Percentiles rank a stretch among this genome's conserved stretches.
phyloP scores from a whole-genome alignment of 2,329 filamentous ascomycete genomes.

The Geosmithia putterillii region DNA sequence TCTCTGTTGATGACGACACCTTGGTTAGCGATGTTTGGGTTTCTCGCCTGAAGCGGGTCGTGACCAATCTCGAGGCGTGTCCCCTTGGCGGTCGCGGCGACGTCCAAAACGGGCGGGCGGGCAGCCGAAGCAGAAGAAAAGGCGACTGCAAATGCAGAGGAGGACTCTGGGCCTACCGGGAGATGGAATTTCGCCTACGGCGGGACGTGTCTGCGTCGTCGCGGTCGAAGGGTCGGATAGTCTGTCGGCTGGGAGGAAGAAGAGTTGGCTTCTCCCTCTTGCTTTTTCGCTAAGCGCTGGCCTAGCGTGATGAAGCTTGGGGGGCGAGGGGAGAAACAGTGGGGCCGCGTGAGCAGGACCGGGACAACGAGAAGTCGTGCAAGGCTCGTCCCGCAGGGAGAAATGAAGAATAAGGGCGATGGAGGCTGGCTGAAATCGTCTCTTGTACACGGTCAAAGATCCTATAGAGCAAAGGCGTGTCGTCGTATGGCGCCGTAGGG shows the following conservation, averaged over 20 bases:
- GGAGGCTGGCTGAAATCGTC: background rate
- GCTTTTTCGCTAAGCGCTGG: constrained; percentile 4
- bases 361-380: background rate
- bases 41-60: background rate
- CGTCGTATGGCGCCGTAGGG: background rate
- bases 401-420: background rate
- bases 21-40: background rate
- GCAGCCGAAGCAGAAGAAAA: constrained; percentile 1
- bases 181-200: constrained; percentile 2
- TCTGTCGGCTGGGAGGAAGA: background rate
- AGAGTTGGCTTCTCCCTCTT: constrained; percentile 2
- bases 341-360: background rate
- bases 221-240: background rate
- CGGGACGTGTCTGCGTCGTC: background rate
- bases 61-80: background rate
- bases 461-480: background rate
- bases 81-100: background rate
- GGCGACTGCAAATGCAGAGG: background rate
- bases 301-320: constrained; percentile 3
- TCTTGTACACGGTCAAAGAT: background rate
- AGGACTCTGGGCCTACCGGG: constrained; percentile 1
- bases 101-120: background rate
- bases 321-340: constrained; percentile 1
- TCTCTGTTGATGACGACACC: background rate
- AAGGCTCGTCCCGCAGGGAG: background rate